phyloP scores from a whole-genome alignment of 345 rosid genomes.

The Heritiera fomes region DNA sequence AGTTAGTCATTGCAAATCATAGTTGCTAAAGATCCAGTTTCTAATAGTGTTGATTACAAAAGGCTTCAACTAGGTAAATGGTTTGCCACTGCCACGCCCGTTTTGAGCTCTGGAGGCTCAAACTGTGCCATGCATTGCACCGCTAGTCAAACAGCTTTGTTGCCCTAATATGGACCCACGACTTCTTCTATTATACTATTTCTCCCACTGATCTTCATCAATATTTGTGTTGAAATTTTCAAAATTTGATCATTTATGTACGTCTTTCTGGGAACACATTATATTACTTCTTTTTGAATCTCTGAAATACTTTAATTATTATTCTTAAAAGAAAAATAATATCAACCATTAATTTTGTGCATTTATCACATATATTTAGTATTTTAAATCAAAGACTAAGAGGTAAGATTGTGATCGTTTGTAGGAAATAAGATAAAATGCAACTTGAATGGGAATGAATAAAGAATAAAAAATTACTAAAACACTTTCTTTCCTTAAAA shows the following conservation, averaged over 20 bases:
- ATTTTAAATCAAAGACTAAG: too few species aligned
- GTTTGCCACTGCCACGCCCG: background rate
- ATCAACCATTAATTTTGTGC: background rate
- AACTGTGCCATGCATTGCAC: background rate
- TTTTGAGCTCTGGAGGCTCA: background rate
- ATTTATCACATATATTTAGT: background rate
- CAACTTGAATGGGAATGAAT: background rate
- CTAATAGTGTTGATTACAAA: conserved; percentile 12
- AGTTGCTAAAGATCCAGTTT: too few species aligned
- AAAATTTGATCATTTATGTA: background rate
- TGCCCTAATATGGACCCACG: background rate
- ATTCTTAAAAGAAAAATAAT: too few species aligned
- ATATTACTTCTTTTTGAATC: too few species aligned
- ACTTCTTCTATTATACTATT: background rate
- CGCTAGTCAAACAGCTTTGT: background rate
- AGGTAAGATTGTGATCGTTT: background rate
- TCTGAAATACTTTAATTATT: too few species aligned
- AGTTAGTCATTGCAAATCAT: too few species aligned
- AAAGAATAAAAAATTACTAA: too few species aligned
- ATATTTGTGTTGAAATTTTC: background rate
- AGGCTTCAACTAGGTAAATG: background rate
- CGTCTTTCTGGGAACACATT: background rate
- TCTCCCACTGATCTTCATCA: background rate
- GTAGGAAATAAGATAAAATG: background rate
- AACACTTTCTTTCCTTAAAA: too few species aligned